A percentile compares a stretch with the other conserved stretches of the same genome.
These are phyloP conservation scores for Ceratocystiopsis sp. DNA, from an alignment of 2,329 filamentous ascomycete genomes.

Conservation along the genomic window DNA sequence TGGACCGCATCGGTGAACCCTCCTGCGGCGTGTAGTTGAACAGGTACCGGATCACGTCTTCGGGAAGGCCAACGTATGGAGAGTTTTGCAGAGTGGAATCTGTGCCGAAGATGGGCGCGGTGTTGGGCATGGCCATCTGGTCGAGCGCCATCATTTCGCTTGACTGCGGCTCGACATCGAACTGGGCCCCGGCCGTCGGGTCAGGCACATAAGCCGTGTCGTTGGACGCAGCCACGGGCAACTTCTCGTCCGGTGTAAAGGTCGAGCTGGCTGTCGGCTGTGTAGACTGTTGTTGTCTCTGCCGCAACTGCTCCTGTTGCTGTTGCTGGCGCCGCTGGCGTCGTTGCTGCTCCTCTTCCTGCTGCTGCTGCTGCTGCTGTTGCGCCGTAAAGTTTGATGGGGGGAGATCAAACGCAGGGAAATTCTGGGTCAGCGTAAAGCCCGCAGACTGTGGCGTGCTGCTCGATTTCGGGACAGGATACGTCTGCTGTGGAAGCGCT, in stretches of 20 bases:
- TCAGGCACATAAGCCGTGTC: constrained; percentile 18
- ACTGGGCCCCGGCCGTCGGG: constrained; percentile 24
- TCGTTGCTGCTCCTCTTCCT: not conserved
- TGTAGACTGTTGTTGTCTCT: too few species aligned
- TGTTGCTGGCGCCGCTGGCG: not conserved
- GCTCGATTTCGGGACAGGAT: constrained; percentile 20
- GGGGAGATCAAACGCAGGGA: constrained; percentile 44
- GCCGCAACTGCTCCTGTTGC: not conserved
- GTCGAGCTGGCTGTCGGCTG: too few species aligned
- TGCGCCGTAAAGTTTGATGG: constrained; percentile 34
- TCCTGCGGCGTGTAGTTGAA: constrained; percentile 50
- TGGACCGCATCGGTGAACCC: constrained; percentile 30
- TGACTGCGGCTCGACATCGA: constrained; percentile 26
- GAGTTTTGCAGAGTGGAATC: constrained; percentile 68
- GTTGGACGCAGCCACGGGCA: not conserved
- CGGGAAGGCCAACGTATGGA: constrained; percentile 65
- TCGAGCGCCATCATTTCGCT: constrained; percentile 43
- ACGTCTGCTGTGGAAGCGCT: constrained; percentile 28
- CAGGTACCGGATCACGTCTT: constrained; percentile 73
- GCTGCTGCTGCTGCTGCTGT: constrained; percentile 7
- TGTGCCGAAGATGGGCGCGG: constrained; percentile 74
- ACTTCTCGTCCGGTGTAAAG: not conserved
- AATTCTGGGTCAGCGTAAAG: constrained; percentile 44
- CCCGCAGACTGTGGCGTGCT: constrained; percentile 27
- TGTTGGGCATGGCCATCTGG: constrained; percentile 45